A percentile compares a stretch with the other conserved stretches of the same genome.
Evolutionary conservation across 306 rosid genomes (phyloP).

Genomic region (Lathyrus sativus): DNA sequence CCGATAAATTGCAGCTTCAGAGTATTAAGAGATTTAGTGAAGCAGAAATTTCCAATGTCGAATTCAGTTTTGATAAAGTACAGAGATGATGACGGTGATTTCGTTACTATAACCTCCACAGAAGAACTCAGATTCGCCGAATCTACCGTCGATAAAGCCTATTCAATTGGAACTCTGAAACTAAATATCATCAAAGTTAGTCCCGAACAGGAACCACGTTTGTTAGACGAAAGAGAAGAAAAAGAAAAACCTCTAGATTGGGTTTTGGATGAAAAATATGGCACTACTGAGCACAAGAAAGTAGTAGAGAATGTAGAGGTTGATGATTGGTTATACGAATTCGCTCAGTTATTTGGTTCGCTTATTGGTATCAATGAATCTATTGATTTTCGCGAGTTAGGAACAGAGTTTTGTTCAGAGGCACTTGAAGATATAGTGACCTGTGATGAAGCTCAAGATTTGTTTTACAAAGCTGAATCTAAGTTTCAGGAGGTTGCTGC

Average conservation of each 20-base stretch:
- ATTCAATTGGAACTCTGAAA: slow-evolving; percentile 67
- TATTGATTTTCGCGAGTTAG: slow-evolving; percentile 81
- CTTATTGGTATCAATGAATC: slow-evolving; percentile 79
- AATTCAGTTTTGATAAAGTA: slow-evolving; percentile 83
- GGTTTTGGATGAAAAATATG: neutral
- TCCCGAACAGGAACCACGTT: slow-evolving; percentile 85
- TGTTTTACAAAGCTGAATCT: slow-evolving; percentile 83
- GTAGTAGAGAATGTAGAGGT: slow-evolving; percentile 63
- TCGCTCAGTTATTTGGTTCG: slow-evolving; percentile 86
- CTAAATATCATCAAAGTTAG: slow-evolving; percentile 78
- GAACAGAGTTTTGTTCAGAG: slow-evolving; percentile 96
- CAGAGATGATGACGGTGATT: slow-evolving; percentile 81
- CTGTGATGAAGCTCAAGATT: slow-evolving; percentile 87
- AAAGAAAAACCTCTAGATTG: slow-evolving; percentile 41
- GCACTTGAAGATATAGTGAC: slow-evolving; percentile 94
- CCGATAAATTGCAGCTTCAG: slow-evolving; percentile 54
- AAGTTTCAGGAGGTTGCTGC: slow-evolving; percentile 99
- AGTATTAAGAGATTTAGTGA: slow-evolving; percentile 63
- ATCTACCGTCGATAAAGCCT: slow-evolving; percentile 61
- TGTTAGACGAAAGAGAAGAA: slow-evolving; percentile 72
- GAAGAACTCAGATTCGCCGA: slow-evolving; percentile 86
- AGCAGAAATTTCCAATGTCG: slow-evolving; percentile 75
- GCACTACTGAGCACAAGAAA: slow-evolving; percentile 51
- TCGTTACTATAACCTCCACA: slow-evolving; percentile 86
- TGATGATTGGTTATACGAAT: slow-evolving; percentile 97